Conservation (phyloP, 331 rosid genomes). For the Quercus phellos region DNA sequence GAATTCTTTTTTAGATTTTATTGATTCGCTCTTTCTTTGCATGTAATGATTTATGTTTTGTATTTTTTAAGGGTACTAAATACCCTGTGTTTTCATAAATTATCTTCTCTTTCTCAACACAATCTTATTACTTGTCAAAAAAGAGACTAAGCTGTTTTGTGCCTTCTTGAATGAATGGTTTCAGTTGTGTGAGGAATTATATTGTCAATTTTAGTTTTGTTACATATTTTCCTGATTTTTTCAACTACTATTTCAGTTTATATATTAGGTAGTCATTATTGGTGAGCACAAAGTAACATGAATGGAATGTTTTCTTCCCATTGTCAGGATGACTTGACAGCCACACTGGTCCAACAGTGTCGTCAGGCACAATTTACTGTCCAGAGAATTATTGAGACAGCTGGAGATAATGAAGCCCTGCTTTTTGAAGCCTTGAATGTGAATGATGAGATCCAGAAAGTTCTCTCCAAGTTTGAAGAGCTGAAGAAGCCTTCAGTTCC, state of each 20-base stretch:
- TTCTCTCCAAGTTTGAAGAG: constrained; percentile 70
- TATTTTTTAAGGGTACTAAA: too few species aligned
- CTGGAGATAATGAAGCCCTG: constrained; percentile 85
- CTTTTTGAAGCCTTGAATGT: constrained; percentile 93
- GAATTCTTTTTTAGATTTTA: too few species aligned
- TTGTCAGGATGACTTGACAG: constrained; percentile 88
- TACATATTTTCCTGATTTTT: not conserved
- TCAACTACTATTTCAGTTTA: not conserved
- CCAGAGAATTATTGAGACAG: constrained; percentile 70
- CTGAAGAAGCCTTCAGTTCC: constrained; percentile 50
- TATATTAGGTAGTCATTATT: not conserved
- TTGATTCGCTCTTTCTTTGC: too few species aligned
- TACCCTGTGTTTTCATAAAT: too few species aligned
- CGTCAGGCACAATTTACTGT: constrained; percentile 62
- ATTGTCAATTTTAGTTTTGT: not conserved
- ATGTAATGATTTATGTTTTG: too few species aligned
- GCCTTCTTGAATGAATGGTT: not conserved
- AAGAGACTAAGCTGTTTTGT: not conserved
- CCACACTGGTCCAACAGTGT: constrained; percentile 85
- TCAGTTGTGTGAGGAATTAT: not conserved
- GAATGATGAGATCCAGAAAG: constrained; percentile 88
- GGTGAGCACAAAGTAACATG: not conserved
- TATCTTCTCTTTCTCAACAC: too few species aligned
- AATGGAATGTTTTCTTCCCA: not conserved
- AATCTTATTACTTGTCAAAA: too few species aligned